phyloP scores from a whole-genome alignment of 208 protist species.

The Leishmania aethiopica region DNA sequence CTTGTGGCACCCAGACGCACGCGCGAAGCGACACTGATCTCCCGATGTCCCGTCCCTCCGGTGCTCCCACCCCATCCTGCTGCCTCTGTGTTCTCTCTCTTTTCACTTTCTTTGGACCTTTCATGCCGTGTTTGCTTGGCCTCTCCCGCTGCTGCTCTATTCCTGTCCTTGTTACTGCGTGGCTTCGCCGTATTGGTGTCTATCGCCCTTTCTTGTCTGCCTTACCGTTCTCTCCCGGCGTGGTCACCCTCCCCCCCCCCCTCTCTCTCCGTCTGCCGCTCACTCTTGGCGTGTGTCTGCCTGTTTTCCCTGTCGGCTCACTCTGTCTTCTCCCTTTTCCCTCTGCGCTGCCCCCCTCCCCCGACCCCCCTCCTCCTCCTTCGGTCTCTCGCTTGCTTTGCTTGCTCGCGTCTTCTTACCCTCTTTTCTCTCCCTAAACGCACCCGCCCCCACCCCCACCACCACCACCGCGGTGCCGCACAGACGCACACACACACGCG shows the following conservation, averaged over 20 bases:
- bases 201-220: conserved; percentile 4
- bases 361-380: neutral
- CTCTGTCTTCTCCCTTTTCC: neutral
- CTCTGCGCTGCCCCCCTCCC: neutral
- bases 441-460: too few relatives aligned
- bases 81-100: neutral
- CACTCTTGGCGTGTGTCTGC: neutral
- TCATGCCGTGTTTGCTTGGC: neutral
- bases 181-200: neutral
- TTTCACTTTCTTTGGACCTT: neutral
- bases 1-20: too few relatives aligned
- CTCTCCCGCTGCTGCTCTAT: neutral
- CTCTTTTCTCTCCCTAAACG: too few relatives aligned
- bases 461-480: too few relatives aligned
- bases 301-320: neutral
- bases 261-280: neutral
- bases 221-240: neutral
- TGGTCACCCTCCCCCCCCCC: neutral
- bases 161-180: neutral
- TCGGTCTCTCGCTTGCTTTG: neutral
- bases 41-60: neutral
- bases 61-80: neutral
- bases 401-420: too few relatives aligned
- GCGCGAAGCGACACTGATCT: too few relatives aligned
- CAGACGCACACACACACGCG: too few relatives aligned